These are phyloP conservation scores for Annulohypoxylon maeteangense DNA, from an alignment of 495 filamentous ascomycete species.

Conservation along the genomic window DNA sequence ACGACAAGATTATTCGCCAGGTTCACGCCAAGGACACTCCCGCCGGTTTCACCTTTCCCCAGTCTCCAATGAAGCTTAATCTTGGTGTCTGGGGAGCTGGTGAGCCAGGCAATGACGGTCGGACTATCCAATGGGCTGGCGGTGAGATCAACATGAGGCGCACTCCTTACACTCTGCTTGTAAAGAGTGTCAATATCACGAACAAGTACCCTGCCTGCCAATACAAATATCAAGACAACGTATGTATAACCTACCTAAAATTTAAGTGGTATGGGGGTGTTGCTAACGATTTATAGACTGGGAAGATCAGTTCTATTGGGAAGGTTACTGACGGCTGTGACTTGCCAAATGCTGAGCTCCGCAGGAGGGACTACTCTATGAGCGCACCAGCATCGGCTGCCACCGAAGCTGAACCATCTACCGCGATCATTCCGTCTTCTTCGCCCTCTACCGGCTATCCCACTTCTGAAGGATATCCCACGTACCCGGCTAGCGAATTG, in stretches of 20 bases:
- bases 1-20: conserved; percentile 74
- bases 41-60: conserved; percentile 70
- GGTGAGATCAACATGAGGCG: conserved; percentile 71
- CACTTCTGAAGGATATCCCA: not conserved
- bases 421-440: not conserved
- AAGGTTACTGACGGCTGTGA: conserved; percentile 39
- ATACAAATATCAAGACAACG: conserved; percentile 46
- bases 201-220: conserved; percentile 60
- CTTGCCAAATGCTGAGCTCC: conserved; percentile 17
- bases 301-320: conserved; percentile 41
- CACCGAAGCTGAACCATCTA: conserved; percentile 11
- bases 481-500: conserved; percentile 11
- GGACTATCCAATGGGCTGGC: conserved; percentile 73
- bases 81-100: conserved; percentile 82
- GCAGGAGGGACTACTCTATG: conserved; percentile 28
- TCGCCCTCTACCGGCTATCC: conserved; percentile 1
- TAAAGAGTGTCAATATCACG: conserved; percentile 68
- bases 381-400: conserved; percentile 6
- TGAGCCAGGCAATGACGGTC: conserved; percentile 64
- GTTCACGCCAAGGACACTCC: conserved; percentile 56
- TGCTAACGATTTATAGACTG: conserved; percentile 41
- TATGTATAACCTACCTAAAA: conserved; percentile 26
- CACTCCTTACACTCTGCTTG: conserved; percentile 74
- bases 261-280: not conserved
- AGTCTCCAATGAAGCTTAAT: conserved; percentile 79